Evolutionary conservation across 495 filamentous ascomycete species (phyloP), one percentile per base, ranked within the genome.

Genomic region (Lophium mytilinum): DNA sequence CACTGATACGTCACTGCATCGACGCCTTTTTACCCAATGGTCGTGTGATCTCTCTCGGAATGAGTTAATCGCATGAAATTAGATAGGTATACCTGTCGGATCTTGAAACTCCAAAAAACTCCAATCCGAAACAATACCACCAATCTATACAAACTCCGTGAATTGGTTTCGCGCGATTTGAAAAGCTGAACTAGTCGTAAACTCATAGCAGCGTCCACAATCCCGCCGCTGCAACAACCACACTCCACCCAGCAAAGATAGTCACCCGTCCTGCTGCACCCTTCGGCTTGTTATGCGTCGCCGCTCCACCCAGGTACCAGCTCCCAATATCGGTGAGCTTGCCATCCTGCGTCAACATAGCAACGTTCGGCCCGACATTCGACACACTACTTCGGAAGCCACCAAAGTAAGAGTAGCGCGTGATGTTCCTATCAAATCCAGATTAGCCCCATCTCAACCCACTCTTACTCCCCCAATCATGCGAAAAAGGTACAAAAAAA

Each of bases 391-490:
- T 78, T 24, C 86, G 78, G 69, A 90, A 90, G 40, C 83, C 73
- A 53, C 87, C 87, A 61, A 90, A 92, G 61, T 84, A 83, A 11
- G 82, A 83, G 66, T 90, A 90, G 30, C 78, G 78, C 37, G 74
- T 77, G 12, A 88, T 75, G 48, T 70, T 81, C 51, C 70, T 73
- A 40, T 15, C 24, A 30, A 17, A 15, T 9, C 14, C 46, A 35
- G 4, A 19, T 51, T 42, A 59, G 49, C 24, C 24, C 24, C 2
- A 30, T 30, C 24, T 6, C 3, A 30, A 30, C 34, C 24, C 35
- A 15, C 15, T 1, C 1, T 1, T 10, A 21, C 49, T 4, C 8
- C 37, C n/a, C 10, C 14, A 40, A 52, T 3, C 6, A 39, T 6
- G 37, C 48, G 4, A 24, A 35, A 40, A 41, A n/a, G n/a, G n/a